Evolutionary conservation across 176 grass and related monocot genomes (phyloP).

Genomic region (Guadua angustifolia): DNA sequence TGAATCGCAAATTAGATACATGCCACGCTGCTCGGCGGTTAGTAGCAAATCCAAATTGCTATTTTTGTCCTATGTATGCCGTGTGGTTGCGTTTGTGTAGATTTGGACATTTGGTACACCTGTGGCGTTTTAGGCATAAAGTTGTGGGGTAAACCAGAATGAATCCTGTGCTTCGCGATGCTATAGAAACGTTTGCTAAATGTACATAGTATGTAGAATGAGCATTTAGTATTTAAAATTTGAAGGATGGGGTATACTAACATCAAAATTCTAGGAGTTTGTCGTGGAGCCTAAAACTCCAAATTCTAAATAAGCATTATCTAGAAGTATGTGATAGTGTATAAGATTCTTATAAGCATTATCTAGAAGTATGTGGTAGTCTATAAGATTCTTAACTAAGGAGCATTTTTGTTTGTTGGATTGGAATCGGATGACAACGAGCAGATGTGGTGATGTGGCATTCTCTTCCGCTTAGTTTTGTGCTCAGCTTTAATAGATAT

Average conservation of each 20-base stretch:
- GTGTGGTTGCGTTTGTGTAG: neutral
- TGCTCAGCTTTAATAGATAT: neutral
- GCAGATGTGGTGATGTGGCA: neutral
- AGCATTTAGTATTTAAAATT: neutral
- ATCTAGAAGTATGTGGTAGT: neutral
- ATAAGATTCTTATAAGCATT: neutral
- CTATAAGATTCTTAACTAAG: neutral
- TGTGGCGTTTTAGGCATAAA: slow-evolving; percentile 25
- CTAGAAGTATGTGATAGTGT: neutral
- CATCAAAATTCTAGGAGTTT: neutral
- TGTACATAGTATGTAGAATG: neutral
- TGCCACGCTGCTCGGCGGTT: neutral
- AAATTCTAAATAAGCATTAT: neutral
- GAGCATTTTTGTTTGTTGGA: neutral
- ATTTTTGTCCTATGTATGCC: neutral
- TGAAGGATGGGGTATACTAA: neutral
- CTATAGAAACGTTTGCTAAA: neutral
- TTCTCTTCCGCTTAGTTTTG: neutral
- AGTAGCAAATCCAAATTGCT: slow-evolving; percentile 19
- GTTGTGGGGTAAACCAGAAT: neutral
- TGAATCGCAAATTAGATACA: neutral
- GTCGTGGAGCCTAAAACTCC: too few relatives aligned
- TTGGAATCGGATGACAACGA: neutral
- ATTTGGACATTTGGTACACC: slow-evolving; percentile 21
- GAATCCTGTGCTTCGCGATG: neutral